These are phyloP conservation scores for Neobulgaria alba DNA, from an alignment of 2,329 filamentous ascomycete genomes.

Conservation along the genomic window DNA sequence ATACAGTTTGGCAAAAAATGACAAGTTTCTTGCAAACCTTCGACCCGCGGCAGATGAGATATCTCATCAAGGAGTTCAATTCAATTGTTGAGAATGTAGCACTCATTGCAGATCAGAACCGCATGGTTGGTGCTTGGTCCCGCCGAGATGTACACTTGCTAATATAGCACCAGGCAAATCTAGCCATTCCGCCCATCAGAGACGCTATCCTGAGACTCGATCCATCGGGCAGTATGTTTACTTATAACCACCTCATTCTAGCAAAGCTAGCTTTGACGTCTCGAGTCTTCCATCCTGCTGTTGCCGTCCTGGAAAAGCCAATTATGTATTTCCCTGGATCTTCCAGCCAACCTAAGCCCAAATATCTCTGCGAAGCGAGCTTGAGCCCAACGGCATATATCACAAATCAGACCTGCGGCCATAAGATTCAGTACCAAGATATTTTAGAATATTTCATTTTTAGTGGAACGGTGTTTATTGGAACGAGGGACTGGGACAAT, in stretches of 20 bases:
- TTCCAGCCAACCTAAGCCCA: conserved; percentile 28
- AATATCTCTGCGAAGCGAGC: conserved; percentile 37
- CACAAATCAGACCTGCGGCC: conserved; percentile 42
- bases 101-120: conserved; percentile 12
- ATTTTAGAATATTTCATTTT: conserved; percentile 61
- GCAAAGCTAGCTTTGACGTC: conserved; percentile 48
- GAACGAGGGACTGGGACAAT: conserved; percentile 50
- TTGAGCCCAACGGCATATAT: conserved; percentile 49
- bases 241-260: conserved; percentile 51
- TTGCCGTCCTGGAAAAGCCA: conserved; percentile 54
- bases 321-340: conserved; percentile 57
- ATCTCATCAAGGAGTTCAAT: conserved; percentile 40
- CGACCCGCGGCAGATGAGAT: conserved; percentile 46
- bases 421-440: conserved; percentile 38
- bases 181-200: conserved; percentile 22
- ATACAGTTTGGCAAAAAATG: conserved; percentile 40
- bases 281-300: conserved; percentile 43
- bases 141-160: neutral
- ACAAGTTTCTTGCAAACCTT: conserved; percentile 33
- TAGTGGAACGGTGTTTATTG: conserved; percentile 57
- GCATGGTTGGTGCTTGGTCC: conserved; percentile 16
- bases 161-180: conserved; percentile 14
- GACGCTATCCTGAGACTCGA: conserved; percentile 57
- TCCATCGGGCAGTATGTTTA: conserved; percentile 57
- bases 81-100: conserved; percentile 34